Evolutionary conservation across 768 basidiomycete species (phyloP), one percentile per base, ranked within the genome.

Genomic region (Boletus subparvulus): DNA sequence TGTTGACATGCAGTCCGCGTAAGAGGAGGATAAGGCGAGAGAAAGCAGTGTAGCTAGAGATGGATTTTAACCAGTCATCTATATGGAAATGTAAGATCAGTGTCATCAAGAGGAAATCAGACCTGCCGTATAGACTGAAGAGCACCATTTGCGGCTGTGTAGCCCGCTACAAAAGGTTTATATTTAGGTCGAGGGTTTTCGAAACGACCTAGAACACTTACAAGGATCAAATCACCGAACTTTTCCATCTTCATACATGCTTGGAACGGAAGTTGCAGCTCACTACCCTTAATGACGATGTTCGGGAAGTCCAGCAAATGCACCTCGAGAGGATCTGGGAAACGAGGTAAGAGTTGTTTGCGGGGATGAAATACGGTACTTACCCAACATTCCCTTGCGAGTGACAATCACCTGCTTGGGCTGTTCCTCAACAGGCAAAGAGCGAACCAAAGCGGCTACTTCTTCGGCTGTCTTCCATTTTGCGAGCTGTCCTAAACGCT

Each of bases 201-300:
- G 4, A 19, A 16, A 16, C 10, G 9, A 51, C 24, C 14, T 39
- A 40, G 28, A 35, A 17, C 33, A 65, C 80, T 50, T 68, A 87
- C 88, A 71, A 98, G 72, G 62, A 98, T 98, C 59, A 99, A 78
- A 71, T 99, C 97, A 77, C 97, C 97, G 64, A 99, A 98, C 75
- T 98, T 98, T 83, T 99, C 97, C 89, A 98, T 95, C 80, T 98
- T 98, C 92, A 99, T 94, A 65, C 94, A 96, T 16, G 97, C 96
- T 75, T 98, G 96, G 94, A 99, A 99, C 0, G 97, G 97, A 55
- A 98, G 78, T 67, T 99, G 97, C 47, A 99, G 79, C 72, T 99
- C 97, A 62, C 92, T 94, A 55, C 97, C 97, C 77, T 98, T 98
- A 80, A 99, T 99, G 74, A 99, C 97, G 63, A 99, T 99, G 75